These are phyloP conservation scores for Phenoliferia sp. DNA, from an alignment of 1,284 basidiomycete genomes.

Conservation along the genomic window DNA sequence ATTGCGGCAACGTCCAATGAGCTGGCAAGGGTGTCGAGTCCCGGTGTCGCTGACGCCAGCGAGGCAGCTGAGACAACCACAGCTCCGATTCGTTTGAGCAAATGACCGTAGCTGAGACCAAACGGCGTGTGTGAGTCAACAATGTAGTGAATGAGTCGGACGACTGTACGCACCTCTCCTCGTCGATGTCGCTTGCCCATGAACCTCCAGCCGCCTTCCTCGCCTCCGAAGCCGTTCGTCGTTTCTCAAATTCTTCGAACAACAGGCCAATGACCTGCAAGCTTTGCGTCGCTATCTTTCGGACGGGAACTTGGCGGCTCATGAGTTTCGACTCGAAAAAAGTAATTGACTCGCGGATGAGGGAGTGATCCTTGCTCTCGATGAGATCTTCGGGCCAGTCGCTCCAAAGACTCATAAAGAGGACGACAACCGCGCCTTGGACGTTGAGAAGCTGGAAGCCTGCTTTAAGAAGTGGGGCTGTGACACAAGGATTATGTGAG, in stretches of 20 bases:
- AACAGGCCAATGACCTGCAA: slow-evolving; percentile 22
- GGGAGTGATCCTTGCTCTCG: slow-evolving; percentile 18
- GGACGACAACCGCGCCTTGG: slow-evolving; percentile 17
- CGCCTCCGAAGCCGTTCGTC: not conserved
- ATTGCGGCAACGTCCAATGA: slow-evolving; percentile 2
- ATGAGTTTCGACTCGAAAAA: slow-evolving; percentile 20
- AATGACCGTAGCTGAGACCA: slow-evolving; percentile 18
- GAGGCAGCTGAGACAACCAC: slow-evolving; percentile 18
- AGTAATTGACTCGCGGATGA: slow-evolving; percentile 19
- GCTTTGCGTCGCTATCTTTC: slow-evolving; percentile 25
- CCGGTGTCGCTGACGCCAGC: not conserved
- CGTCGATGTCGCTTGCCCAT: slow-evolving; percentile 2
- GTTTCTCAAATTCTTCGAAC: slow-evolving; percentile 20
- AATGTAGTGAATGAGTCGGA: not conserved
- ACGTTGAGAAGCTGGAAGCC: slow-evolving; percentile 22
- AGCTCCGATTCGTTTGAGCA: slow-evolving; percentile 27
- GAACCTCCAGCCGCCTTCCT: slow-evolving; percentile 1
- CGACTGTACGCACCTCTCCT: slow-evolving; percentile 1
- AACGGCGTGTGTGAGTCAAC: not conserved
- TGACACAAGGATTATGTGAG: no score
- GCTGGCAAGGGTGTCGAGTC: slow-evolving; percentile 1
- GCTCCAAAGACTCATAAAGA: slow-evolving; percentile 27
- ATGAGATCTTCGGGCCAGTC: slow-evolving; percentile 12
- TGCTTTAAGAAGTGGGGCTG: slow-evolving; percentile 16
- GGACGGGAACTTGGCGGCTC: slow-evolving; percentile 9